Evolutionary conservation across 176 grass and related monocot species (phyloP).

Genomic region (Avena insularis): DNA sequence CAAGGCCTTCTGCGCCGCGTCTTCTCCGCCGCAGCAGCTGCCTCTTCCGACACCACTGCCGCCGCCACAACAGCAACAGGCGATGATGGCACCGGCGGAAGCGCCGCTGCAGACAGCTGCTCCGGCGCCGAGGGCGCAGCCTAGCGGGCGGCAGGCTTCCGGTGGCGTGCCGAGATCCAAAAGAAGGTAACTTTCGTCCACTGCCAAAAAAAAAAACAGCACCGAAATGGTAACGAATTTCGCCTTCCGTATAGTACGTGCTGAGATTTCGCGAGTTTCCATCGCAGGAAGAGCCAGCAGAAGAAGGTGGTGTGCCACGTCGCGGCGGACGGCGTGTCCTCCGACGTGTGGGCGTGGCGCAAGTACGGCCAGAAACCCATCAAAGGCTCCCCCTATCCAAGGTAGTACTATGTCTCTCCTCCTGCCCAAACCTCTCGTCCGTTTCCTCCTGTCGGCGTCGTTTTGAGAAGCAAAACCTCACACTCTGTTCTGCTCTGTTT

Average conservation of each 20-base stretch:
- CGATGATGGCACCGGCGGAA: neutral
- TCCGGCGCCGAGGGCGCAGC: constrained; percentile 42
- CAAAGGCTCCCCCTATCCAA: constrained; percentile 88
- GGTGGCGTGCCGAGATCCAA: constrained; percentile 67
- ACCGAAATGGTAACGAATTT: constrained; percentile 11
- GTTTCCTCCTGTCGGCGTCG: neutral
- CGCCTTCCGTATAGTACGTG: neutral
- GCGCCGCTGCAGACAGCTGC: neutral
- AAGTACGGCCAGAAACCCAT: constrained; percentile 99
- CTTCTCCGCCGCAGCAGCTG: neutral
- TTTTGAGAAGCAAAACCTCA: constrained; percentile 1
- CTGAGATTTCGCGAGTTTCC: constrained; percentile 27
- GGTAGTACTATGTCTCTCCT: constrained; percentile 38
- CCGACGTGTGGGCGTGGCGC: constrained; percentile 96
- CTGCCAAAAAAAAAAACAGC: neutral
- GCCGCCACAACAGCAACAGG: neutral
- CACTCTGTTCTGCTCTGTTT: constrained; percentile 36
- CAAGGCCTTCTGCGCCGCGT: constrained; percentile 54
- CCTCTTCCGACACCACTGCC: neutral
- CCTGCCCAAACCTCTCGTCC: too few species aligned
- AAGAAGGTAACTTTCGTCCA: constrained; percentile 54
- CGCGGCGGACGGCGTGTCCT: constrained; percentile 70
- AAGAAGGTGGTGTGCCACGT: constrained; percentile 87
- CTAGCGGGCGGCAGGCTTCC: constrained; percentile 33
- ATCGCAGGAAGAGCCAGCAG: constrained; percentile 77